Evolutionary conservation across 2,329 filamentous ascomycete genomes (phyloP).

Genomic region (Nemania abortiva): DNA sequence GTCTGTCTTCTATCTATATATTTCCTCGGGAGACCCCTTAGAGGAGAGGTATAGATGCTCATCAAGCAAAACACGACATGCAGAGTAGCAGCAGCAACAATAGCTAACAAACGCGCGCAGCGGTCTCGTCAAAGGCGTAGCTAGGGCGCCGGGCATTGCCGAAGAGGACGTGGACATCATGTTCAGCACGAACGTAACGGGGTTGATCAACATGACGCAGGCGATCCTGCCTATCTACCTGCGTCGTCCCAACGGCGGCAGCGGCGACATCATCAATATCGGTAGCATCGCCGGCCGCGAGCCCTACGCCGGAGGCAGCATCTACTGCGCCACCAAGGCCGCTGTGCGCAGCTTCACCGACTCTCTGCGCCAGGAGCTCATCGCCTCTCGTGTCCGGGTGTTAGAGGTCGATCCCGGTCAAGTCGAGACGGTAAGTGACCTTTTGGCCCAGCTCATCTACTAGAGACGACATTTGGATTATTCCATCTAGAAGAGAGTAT

Average conservation of each 20-base stretch:
- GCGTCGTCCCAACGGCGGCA: conserved; percentile 77
- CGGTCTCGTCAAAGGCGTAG: conserved; percentile 89
- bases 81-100: background rate
- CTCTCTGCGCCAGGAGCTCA: conserved; percentile 75
- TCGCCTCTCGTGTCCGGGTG: conserved; percentile 75
- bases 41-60: no score
- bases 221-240: conserved; percentile 87
- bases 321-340: conserved; percentile 85
- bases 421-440: conserved; percentile 71
- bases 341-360: conserved; percentile 81
- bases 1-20: background rate
- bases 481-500: background rate
- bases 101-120: conserved; percentile 57
- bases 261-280: conserved; percentile 94
- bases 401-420: conserved; percentile 83
- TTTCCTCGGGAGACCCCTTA: background rate
- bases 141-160: conserved; percentile 84
- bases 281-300: conserved; percentile 73
- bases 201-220: conserved; percentile 97
- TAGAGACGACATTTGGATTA: background rate
- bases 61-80: background rate
- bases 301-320: conserved; percentile 77
- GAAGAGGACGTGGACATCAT: conserved; percentile 86
- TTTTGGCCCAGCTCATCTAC: background rate
- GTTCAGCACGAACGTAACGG: conserved; percentile 94